A percentile compares a stretch with the other conserved stretches of the same genome.
phyloP scores from a whole-genome alignment of 106 monocot genomes.

The Dioscorea zingiberensis region DNA sequence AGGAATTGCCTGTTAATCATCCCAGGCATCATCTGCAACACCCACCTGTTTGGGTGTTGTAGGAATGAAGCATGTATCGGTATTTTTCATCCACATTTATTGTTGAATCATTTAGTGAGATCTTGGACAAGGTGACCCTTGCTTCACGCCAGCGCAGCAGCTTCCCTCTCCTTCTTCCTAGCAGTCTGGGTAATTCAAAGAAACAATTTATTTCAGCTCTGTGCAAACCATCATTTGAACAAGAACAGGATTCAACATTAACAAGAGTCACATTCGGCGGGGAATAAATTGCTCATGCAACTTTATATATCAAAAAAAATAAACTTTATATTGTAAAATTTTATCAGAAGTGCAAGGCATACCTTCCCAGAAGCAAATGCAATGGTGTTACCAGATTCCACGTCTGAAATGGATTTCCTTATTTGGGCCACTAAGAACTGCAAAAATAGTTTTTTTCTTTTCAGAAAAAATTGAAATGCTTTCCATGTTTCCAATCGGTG shows the following conservation, averaged over 20 bases:
- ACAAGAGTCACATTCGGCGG: too few species aligned
- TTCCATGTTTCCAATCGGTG: slow-evolving; percentile 44
- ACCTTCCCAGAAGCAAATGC: slow-evolving; percentile 58
- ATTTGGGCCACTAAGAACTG: slow-evolving; percentile 58
- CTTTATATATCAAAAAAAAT: too few species aligned
- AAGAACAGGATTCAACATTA: not conserved
- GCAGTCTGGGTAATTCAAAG: slow-evolving; percentile 21
- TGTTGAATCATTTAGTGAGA: slow-evolving; percentile 36
- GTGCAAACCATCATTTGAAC: not conserved
- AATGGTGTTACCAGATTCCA: slow-evolving; percentile 41
- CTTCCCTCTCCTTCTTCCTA: slow-evolving; percentile 50
- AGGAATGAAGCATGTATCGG: slow-evolving; percentile 45
- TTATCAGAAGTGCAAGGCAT: not conserved
- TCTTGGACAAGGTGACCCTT: slow-evolving; percentile 24
- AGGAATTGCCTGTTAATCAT: slow-evolving; percentile 22
- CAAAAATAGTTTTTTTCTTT: not conserved
- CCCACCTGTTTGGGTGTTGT: slow-evolving; percentile 37
- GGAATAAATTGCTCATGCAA: too few species aligned
- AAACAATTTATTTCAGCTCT: too few species aligned
- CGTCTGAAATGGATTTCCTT: slow-evolving; percentile 48
- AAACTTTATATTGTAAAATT: not conserved
- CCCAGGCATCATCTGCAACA: slow-evolving; percentile 61
- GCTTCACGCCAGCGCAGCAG: slow-evolving; percentile 35
- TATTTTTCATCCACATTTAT: slow-evolving; percentile 50
- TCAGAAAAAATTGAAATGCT: not conserved